A percentile compares a stretch with the other conserved stretches of the same genome.
phyloP scores from a whole-genome alignment of 164 flowering plant species.

The Tetrastigma voinierianum region DNA sequence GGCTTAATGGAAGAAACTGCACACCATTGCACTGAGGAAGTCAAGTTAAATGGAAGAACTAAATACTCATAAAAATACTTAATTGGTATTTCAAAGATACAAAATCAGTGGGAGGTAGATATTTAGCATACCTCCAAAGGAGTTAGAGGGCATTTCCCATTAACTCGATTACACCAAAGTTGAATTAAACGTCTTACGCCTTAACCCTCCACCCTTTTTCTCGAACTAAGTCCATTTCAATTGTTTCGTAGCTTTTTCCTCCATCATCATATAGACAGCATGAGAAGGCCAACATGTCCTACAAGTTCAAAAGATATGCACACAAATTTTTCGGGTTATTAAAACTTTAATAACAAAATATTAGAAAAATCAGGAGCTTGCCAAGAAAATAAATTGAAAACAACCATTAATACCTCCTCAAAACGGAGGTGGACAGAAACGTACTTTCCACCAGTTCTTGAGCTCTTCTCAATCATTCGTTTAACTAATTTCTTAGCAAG shows the following conservation, averaged over 20 bases:
- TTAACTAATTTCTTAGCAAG: slow-evolving; percentile 58
- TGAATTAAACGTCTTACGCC: slow-evolving; percentile 40
- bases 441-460: slow-evolving; percentile 63
- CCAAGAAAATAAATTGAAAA: background rate
- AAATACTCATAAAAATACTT: no score
- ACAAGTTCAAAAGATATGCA: slow-evolving; percentile 5
- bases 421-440: slow-evolving; percentile 85
- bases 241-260: slow-evolving; percentile 56
- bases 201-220: slow-evolving; percentile 82
- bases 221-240: slow-evolving; percentile 63
- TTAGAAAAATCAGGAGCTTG: background rate
- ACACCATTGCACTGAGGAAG: no score
- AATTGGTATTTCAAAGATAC: background rate
- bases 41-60: no score
- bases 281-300: slow-evolving; percentile 99
- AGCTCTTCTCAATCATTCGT: slow-evolving; percentile 66
- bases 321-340: background rate
- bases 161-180: slow-evolving; percentile 64
- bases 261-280: slow-evolving; percentile 93
- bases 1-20: no score
- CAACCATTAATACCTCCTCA: slow-evolving; percentile 64
- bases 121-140: slow-evolving; percentile 79
- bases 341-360: background rate
- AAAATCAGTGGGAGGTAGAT: background rate
- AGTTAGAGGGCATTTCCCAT: slow-evolving; percentile 88